A percentile compares a stretch with the other conserved stretches of the same genome.
Conservation (phyloP, 805 yeast genomes). For the Pichia gijzeniarum region DNA sequence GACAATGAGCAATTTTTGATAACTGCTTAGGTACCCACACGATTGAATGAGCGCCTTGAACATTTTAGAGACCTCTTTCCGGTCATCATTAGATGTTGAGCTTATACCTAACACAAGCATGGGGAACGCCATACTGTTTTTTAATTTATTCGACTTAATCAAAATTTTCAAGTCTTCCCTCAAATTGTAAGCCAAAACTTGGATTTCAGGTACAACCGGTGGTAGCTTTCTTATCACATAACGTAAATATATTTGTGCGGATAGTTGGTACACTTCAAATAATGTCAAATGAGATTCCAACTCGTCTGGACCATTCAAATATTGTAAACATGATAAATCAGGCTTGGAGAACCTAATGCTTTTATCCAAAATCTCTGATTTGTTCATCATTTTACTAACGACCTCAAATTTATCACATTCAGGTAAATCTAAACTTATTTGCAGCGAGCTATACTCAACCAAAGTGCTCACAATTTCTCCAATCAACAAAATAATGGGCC, state of each 20-base stretch:
- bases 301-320: constrained; percentile 19
- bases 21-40: constrained; percentile 27
- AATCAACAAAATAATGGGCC: constrained; percentile 31
- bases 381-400: constrained; percentile 13
- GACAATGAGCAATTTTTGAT: constrained; percentile 26
- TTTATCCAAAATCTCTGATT: constrained; percentile 16
- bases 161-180: constrained; percentile 17
- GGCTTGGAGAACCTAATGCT: constrained; percentile 17
- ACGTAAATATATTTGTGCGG: constrained; percentile 23
- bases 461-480: constrained; percentile 34
- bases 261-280: constrained; percentile 30
- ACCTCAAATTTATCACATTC: constrained; percentile 22
- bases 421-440: constrained; percentile 15
- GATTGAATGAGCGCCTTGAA: constrained; percentile 27
- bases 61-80: constrained; percentile 21
- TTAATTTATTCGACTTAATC: constrained; percentile 13
- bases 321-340: constrained; percentile 16
- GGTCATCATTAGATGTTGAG: constrained; percentile 22
- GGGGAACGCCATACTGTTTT: constrained; percentile 33
- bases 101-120: constrained; percentile 33
- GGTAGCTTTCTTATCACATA: constrained; percentile 23
- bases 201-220: constrained; percentile 24
- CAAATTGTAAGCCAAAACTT: constrained; percentile 16
- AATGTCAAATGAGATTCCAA: constrained; percentile 28
- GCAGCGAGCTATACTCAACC: constrained; percentile 19